A percentile compares a stretch with the other conserved stretches of the same genome.
phyloP scores from a whole-genome alignment of 192 early-diverging fungal species.

The Coemansia reversa region DNA sequence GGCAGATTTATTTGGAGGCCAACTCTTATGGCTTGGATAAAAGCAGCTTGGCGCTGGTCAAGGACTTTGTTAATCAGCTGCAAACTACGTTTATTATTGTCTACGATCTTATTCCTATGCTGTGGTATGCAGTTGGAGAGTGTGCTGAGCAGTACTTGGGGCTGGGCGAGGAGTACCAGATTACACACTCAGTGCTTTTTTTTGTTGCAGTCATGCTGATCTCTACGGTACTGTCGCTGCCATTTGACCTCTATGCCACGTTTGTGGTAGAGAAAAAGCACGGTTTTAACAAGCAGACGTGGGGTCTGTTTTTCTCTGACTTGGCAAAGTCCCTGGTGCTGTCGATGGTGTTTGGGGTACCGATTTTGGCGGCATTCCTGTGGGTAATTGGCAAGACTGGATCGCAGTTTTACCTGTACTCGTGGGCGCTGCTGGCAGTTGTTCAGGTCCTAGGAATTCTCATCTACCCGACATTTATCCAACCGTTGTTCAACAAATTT shows the following conservation, averaged over 20 bases:
- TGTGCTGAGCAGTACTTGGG: slow-evolving; percentile 56
- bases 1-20: slow-evolving; percentile 79
- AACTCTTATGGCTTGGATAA: slow-evolving; percentile 86
- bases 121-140: slow-evolving; percentile 66
- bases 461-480: slow-evolving; percentile 92
- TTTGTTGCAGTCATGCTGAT: slow-evolving; percentile 59
- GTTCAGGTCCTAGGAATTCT: slow-evolving; percentile 74
- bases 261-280: slow-evolving; percentile 95
- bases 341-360: slow-evolving; percentile 70
- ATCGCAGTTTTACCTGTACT: slow-evolving; percentile 82
- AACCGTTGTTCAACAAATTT: slow-evolving; percentile 98
- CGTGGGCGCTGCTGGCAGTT: slow-evolving; percentile 83
- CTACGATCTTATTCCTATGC: slow-evolving; percentile 69
- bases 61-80: slow-evolving; percentile 60
- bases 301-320: slow-evolving; percentile 76
- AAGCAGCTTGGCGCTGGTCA: slow-evolving; percentile 72
- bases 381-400: slow-evolving; percentile 81
- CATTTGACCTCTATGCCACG: slow-evolving; percentile 81
- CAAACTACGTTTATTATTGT: slow-evolving; percentile 67
- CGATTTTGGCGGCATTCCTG: slow-evolving; percentile 76
- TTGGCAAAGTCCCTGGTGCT: slow-evolving; percentile 71
- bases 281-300: slow-evolving; percentile 95
- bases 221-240: slow-evolving; percentile 68
- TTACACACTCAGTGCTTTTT: slow-evolving; percentile 81
- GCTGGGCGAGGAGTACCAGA: slow-evolving; percentile 71